Percentiles rank a stretch among this genome's conserved stretches.
These are phyloP conservation scores for Tolypocladium tropicale DNA, from an alignment of 2,329 filamentous ascomycete genomes.

Conservation along the genomic window DNA sequence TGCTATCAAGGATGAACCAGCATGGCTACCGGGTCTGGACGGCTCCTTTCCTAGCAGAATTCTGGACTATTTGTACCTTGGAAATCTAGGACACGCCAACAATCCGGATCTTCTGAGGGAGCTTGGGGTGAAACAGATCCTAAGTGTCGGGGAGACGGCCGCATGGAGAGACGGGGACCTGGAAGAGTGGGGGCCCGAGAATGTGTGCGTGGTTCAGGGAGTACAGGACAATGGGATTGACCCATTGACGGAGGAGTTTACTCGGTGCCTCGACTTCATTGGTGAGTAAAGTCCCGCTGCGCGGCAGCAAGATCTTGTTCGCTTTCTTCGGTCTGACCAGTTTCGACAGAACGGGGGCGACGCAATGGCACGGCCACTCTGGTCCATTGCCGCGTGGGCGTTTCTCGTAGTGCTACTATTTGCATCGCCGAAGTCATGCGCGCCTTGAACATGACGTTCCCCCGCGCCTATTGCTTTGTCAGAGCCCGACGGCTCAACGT, in stretches of 20 bases:
- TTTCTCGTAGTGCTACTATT: constrained; percentile 90
- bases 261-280: constrained; percentile 81
- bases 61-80: constrained; percentile 90
- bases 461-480: constrained; percentile 92
- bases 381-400: constrained; percentile 92
- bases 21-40: constrained; percentile 76
- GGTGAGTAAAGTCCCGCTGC: constrained; percentile 41
- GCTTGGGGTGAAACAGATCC: constrained; percentile 74
- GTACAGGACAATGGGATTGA: constrained; percentile 98
- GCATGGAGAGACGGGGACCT: constrained; percentile 66
- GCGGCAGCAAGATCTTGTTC: neutral
- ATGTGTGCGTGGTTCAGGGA: constrained; percentile 69
- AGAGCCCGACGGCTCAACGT: constrained; percentile 87
- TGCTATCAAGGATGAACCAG: constrained; percentile 51
- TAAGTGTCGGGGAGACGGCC: constrained; percentile 86
- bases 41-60: constrained; percentile 86
- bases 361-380: constrained; percentile 71
- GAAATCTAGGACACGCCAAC: constrained; percentile 87
- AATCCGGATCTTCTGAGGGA: constrained; percentile 74
- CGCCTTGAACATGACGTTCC: constrained; percentile 67
- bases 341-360: constrained; percentile 60
- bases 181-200: constrained; percentile 65
- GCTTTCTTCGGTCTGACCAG: constrained; percentile 4
- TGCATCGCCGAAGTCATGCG: constrained; percentile 99
- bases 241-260: constrained; percentile 76